phyloP scores from a whole-genome alignment of 495 filamentous ascomycete genomes.

The Aspergillus sclerotiicarbonarius region DNA sequence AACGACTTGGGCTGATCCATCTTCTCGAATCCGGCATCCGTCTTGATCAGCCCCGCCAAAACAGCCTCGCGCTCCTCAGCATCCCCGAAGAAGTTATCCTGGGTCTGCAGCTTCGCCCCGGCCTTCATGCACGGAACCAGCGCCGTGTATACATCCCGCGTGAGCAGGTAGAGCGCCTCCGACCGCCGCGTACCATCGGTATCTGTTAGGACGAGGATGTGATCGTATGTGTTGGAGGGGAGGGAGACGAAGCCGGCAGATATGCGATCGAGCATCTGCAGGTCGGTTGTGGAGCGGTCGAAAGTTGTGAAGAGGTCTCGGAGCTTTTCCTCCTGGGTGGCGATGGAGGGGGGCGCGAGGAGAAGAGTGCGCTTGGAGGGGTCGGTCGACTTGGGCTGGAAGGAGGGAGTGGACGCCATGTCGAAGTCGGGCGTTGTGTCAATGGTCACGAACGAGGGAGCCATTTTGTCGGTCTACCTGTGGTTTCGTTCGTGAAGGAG shows the following conservation, averaged over 20 bases:
- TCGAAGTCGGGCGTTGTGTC: conserved; percentile 43
- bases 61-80: conserved; percentile 63
- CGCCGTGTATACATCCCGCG: conserved; percentile 63
- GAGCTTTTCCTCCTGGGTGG: conserved; percentile 63
- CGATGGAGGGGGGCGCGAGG: conserved; percentile 71
- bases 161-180: conserved; percentile 62
- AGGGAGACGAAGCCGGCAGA: conserved; percentile 78
- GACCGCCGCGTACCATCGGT: conserved; percentile 57
- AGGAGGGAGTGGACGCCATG: conserved; percentile 18
- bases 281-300: conserved; percentile 72
- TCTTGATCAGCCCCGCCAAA: conserved; percentile 73
- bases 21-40: conserved; percentile 65
- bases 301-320: conserved; percentile 57
- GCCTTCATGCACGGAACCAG: conserved; percentile 68
- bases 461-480: conserved; percentile 13
- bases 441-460: conserved; percentile 43
- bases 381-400: conserved; percentile 24
- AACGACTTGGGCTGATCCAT: conserved; percentile 59
- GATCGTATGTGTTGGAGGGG: conserved; percentile 73
- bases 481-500: neutral
- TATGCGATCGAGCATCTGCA: conserved; percentile 98
- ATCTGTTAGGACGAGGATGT: conserved; percentile 80
- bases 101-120: conserved; percentile 66
- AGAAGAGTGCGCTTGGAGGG: conserved; percentile 56
- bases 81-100: conserved; percentile 60